Conservation (phyloP, 495 filamentous ascomycete species). For the Terfezia claveryi region DNA sequence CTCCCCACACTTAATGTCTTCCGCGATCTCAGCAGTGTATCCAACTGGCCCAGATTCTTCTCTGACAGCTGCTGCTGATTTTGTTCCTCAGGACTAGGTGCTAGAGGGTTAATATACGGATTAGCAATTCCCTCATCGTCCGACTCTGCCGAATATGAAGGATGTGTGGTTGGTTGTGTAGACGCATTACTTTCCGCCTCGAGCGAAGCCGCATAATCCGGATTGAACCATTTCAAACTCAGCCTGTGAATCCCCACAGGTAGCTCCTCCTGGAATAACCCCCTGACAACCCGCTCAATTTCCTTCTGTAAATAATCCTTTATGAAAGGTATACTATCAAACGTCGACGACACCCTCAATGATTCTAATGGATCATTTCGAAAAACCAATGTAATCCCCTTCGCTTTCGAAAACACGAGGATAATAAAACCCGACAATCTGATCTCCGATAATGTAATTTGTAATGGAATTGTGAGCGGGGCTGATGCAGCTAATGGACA, state of each 20-base stretch:
- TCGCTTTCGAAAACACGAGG: constrained; percentile 83
- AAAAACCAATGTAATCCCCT: constrained; percentile 85
- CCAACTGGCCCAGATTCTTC: constrained; percentile 62
- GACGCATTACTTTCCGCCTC: constrained; percentile 22
- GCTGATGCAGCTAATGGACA: constrained; percentile 72
- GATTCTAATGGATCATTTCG: constrained; percentile 93
- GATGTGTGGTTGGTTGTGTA: constrained; percentile 1
- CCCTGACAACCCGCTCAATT: constrained; percentile 71
- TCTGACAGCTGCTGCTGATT: constrained; percentile 44
- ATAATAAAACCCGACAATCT: constrained; percentile 95
- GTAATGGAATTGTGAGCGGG: constrained; percentile 81
- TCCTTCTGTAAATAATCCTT: constrained; percentile 86
- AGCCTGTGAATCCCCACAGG: constrained; percentile 85
- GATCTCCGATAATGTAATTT: constrained; percentile 87
- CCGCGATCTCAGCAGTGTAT: constrained; percentile 41
- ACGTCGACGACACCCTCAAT: constrained; percentile 86
- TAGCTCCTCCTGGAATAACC: constrained; percentile 86
- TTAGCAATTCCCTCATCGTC: constrained; percentile 23
- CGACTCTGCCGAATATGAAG: constrained; percentile 18
- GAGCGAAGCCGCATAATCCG: constrained; percentile 48
- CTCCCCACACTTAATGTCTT: constrained; percentile 70
- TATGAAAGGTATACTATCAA: constrained; percentile 92
- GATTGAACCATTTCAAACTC: constrained; percentile 65
- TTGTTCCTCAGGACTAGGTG: constrained; percentile 45
- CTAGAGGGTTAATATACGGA: neutral